Evolutionary conservation across 2,329 filamentous ascomycete genomes (phyloP).

Genomic region (Corinectria fuckeliana): DNA sequence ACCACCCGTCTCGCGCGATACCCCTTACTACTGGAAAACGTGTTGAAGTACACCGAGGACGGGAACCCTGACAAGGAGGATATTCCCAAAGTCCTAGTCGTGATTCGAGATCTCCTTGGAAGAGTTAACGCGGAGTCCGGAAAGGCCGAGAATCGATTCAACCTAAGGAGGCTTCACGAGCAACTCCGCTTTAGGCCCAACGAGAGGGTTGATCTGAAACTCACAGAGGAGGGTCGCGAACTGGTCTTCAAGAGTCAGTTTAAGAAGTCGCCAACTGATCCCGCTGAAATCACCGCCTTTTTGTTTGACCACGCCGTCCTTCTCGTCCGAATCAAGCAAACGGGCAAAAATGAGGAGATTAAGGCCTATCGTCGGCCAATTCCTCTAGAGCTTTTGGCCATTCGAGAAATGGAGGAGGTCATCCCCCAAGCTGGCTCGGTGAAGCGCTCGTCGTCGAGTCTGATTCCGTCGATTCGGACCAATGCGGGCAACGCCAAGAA

Average conservation of each 20-base stretch:
- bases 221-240: constrained; percentile 92
- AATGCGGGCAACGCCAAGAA: constrained; percentile 62
- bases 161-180: constrained; percentile 88
- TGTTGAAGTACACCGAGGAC: constrained; percentile 89
- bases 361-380: constrained; percentile 95
- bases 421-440: constrained; percentile 80
- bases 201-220: constrained; percentile 90
- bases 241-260: constrained; percentile 92
- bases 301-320: constrained; percentile 96
- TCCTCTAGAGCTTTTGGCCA: constrained; percentile 88
- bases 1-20: constrained; percentile 95
- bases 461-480: constrained; percentile 66
- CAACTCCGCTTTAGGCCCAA: constrained; percentile 90
- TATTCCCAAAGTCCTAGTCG: constrained; percentile 84
- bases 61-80: constrained; percentile 90
- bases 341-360: constrained; percentile 92
- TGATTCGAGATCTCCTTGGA: constrained; percentile 86
- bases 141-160: constrained; percentile 97
- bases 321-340: constrained; percentile 87
- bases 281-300: constrained; percentile 89
- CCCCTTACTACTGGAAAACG: constrained; percentile 87
- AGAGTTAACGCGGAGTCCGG: constrained; percentile 94
- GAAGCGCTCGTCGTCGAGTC: constrained; percentile 87
- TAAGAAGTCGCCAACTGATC: constrained; percentile 90
- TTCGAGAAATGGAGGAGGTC: constrained; percentile 96